Conservation (phyloP, 768 basidiomycete genomes). For the Rhodotorula sphaerocarpa region DNA sequence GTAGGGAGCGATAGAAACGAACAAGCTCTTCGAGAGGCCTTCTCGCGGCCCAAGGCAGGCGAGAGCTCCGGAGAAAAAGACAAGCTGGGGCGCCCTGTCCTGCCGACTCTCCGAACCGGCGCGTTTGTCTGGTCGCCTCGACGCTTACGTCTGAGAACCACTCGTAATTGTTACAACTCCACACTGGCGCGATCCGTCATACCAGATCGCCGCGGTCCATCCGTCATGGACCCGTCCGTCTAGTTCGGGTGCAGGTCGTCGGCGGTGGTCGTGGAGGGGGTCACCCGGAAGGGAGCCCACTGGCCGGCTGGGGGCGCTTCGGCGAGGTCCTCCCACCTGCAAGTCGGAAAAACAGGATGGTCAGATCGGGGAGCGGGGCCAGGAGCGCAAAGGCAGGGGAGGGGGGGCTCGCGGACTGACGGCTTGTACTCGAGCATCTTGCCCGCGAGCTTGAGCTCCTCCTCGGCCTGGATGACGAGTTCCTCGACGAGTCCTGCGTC, state of each 20-base stretch:
- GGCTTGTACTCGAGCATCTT: conserved; percentile 92
- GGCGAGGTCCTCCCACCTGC: conserved; percentile 80
- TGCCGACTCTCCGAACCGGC: too few species aligned
- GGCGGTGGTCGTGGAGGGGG: conserved; percentile 31
- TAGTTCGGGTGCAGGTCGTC: conserved; percentile 30
- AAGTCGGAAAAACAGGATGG: not conserved
- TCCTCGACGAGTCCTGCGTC: conserved; percentile 83
- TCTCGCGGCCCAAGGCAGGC: too few species aligned
- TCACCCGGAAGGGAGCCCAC: conserved; percentile 64
- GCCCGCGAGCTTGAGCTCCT: conserved; percentile 65
- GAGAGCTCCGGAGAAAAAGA: too few species aligned
- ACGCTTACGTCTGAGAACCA: too few species aligned
- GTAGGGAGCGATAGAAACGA: too few species aligned
- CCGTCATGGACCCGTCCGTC: not conserved
- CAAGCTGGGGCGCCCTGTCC: too few species aligned
- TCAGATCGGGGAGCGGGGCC: not conserved
- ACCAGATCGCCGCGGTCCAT: too few species aligned
- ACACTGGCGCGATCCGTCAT: too few species aligned
- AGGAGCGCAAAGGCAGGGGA: not conserved
- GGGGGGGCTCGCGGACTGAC: conserved; percentile 52
- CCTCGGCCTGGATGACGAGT: conserved; percentile 68
- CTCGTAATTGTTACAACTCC: too few species aligned
- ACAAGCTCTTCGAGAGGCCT: too few species aligned
- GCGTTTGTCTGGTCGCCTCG: too few species aligned
- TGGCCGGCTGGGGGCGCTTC: conserved; percentile 72